Conservation (phyloP, 495 filamentous ascomycete genomes). For the Neurospora sp. region DNA sequence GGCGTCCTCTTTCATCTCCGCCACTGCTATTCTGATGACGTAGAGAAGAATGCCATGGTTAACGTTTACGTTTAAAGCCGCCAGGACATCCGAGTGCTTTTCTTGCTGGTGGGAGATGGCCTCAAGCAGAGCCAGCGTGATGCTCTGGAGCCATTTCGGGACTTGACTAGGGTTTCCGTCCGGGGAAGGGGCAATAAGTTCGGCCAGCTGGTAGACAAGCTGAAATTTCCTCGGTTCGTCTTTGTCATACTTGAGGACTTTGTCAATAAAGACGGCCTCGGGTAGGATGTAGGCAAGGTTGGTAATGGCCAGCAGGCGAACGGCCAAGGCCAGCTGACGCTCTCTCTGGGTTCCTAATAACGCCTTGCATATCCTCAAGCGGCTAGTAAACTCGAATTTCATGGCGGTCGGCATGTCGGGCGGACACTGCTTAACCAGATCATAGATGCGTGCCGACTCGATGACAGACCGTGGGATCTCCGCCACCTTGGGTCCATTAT, state of each 20-base stretch:
- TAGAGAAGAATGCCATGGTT: conserved; percentile 97
- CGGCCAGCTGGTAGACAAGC: conserved; percentile 81
- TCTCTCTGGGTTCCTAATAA: conserved; percentile 53
- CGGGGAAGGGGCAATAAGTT: conserved; percentile 68
- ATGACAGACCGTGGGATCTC: conserved; percentile 62
- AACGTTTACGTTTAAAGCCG: conserved; percentile 82
- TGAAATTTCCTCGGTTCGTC: conserved; percentile 88
- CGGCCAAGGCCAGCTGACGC: conserved; percentile 66
- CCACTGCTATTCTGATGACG: conserved; percentile 78
- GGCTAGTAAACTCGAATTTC: conserved; percentile 79
- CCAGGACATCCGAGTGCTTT: conserved; percentile 69
- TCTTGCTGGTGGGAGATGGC: conserved; percentile 67
- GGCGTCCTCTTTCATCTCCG: conserved; percentile 58
- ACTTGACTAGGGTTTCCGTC: conserved; percentile 51
- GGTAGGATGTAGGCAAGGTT: conserved; percentile 85
- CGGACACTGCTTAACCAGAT: conserved; percentile 54
- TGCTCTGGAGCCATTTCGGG: conserved; percentile 68
- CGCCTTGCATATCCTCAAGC: conserved; percentile 69
- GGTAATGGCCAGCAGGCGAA: conserved; percentile 77
- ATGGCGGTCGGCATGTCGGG: conserved; percentile 58
- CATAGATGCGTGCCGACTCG: conserved; percentile 49
- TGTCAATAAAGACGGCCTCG: conserved; percentile 70
- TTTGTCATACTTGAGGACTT: conserved; percentile 73
- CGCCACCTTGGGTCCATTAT: conserved; percentile 43
- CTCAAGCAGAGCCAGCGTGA: conserved; percentile 71